Base-by-base conservation (phyloP, 331 rosid genomes). In the Malus hybrid region DNA sequence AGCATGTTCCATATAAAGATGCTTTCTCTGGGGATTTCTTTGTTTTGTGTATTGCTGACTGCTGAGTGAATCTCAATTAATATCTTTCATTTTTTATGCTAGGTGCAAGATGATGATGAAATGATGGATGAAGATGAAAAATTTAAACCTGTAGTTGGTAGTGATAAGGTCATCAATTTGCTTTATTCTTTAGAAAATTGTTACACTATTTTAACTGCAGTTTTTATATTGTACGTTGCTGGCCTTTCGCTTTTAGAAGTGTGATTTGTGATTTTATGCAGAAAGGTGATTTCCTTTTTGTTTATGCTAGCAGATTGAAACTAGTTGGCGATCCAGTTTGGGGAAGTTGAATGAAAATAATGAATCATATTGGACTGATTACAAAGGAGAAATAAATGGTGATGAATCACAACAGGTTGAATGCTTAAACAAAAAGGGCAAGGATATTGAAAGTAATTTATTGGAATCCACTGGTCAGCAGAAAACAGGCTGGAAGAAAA, bases 81-180 rank as follows among this genome's bases (percentile, higher is more conserved):
- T 61, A 65, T 70, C 75, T 76, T 78, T 63, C 46, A 19, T 56
- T 85, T 69, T 80, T 61, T n/a, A 16, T 72, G 61, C 77, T 71
- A 91, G 97, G 87, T 87, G 75, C 87, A 64, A 24, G 93, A 90
- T 12, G 96, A 84, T 66, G 90, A 89, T 70, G 97, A 92, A 83
- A 82, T 79, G 81, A 85, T 77, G 78, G 99, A 92, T 65, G 93
- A 88, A 42, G 91, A 89, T 73, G 93, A 84, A 77, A 86, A 72
- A 77, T 56, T 77, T 13, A 90, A 85, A 75, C 80, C 86, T 73
- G 79, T 78, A 10, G 48, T 44, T 48, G 75, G 60, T 80, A 54
- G 57, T 81, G 79, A 77, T 71, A 90, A 87, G 99, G 97, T 92
- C 32, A 64, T 31, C 29, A 65, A 75, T 69, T 77, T 79, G 64